Evolutionary conservation across 495 filamentous ascomycete species (phyloP).

Genomic region (Hypoxylon trugodes): DNA sequence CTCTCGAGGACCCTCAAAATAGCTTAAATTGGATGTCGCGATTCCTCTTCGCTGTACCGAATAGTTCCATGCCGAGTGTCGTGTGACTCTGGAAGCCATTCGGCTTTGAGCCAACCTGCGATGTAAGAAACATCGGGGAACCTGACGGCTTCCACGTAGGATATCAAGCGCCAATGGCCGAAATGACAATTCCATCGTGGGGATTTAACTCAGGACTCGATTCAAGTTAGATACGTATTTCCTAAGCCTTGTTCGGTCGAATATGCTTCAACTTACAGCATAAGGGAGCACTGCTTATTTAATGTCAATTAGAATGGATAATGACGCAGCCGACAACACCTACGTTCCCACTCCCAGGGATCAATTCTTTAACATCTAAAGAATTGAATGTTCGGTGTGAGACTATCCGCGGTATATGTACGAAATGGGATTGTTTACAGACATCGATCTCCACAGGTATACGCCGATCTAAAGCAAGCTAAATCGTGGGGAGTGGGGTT

Average conservation of each 20-base stretch:
- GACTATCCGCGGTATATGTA: too few species aligned
- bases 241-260: too few species aligned
- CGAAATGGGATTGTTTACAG: too few species aligned
- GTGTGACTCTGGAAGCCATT: neutral
- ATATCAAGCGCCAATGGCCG: neutral
- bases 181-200: constrained; percentile 2
- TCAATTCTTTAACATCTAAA: too few species aligned
- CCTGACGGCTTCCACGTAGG: neutral
- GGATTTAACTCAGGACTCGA: neutral
- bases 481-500: too few species aligned
- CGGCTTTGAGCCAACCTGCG: neutral
- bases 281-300: too few species aligned
- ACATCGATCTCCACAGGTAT: too few species aligned
- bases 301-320: neutral
- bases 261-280: too few species aligned
- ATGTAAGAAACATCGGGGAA: neutral
- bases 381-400: too few species aligned
- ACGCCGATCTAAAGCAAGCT: too few species aligned
- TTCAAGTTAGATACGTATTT: too few species aligned
- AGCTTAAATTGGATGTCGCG: constrained; percentile 38
- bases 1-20: constrained; percentile 40
- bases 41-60: constrained; percentile 23
- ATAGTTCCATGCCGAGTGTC: neutral
- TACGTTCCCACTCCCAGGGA: too few species aligned
- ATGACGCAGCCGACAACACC: neutral